Conservation (phyloP, 1,284 basidiomycete genomes). For the Agroathelia rolfsii region DNA sequence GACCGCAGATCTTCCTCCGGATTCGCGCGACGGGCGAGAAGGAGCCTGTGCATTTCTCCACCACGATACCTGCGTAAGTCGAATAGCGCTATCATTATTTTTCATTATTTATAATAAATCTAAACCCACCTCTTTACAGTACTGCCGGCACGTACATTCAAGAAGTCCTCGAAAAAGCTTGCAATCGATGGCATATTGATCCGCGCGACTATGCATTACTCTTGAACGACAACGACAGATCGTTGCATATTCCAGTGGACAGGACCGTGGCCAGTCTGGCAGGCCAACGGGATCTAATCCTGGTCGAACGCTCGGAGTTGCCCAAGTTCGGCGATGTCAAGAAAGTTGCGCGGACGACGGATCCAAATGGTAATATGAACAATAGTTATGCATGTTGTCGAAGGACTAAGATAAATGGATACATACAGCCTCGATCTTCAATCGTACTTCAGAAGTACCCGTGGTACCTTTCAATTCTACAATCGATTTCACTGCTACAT, state of each 20-base stretch:
- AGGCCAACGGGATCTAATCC: constrained; percentile 75
- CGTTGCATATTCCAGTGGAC: constrained; percentile 85
- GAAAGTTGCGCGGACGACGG: constrained; percentile 59
- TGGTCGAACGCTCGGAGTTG: constrained; percentile 75
- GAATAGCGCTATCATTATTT: neutral
- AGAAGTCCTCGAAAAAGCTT: constrained; percentile 85
- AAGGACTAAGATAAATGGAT: constrained; percentile 4
- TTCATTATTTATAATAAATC: constrained; percentile 1
- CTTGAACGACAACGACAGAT: constrained; percentile 56
- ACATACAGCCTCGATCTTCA: constrained; percentile 79
- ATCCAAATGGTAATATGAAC: constrained; percentile 74
- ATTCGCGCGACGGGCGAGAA: constrained; percentile 70
- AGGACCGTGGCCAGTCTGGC: constrained; percentile 91
- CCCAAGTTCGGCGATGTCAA: constrained; percentile 58
- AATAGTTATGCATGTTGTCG: neutral
- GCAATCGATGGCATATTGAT: constrained; percentile 64
- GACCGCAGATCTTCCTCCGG: constrained; percentile 72
- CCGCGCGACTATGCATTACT: constrained; percentile 81
- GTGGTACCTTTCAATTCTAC: constrained; percentile 45
- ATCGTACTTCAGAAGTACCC: constrained; percentile 70
- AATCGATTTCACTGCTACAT: constrained; percentile 63
- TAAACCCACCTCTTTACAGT: constrained; percentile 26
- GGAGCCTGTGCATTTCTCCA: constrained; percentile 74
- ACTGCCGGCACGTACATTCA: constrained; percentile 96
- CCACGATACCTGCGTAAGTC: constrained; percentile 80